Conservation (phyloP, 305 asterid genomes). For the Ruellia speciosa region DNA sequence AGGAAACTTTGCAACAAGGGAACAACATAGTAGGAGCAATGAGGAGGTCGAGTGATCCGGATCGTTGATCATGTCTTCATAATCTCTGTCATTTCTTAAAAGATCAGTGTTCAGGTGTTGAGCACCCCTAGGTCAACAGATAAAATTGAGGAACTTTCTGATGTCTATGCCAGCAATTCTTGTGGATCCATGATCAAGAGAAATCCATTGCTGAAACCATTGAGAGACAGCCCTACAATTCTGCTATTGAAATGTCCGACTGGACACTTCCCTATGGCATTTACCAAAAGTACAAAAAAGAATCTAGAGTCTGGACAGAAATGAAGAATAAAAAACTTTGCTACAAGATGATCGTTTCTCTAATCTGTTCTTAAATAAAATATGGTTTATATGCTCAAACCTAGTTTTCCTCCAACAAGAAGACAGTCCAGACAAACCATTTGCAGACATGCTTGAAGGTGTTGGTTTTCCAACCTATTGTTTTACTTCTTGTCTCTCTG, state of each 20-base stretch:
- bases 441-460: background rate
- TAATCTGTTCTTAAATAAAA: background rate
- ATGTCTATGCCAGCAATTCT: slow-evolving; percentile 34
- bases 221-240: slow-evolving; percentile 34
- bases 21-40: background rate
- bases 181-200: slow-evolving; percentile 36
- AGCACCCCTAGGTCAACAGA: slow-evolving; percentile 32
- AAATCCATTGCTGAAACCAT: slow-evolving; percentile 31
- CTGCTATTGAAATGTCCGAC: slow-evolving; percentile 30
- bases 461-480: background rate
- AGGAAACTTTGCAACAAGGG: slow-evolving; percentile 14
- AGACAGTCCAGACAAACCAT: slow-evolving; percentile 11
- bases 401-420: slow-evolving; percentile 13
- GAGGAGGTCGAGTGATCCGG: slow-evolving; percentile 24
- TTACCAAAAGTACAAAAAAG: slow-evolving; percentile 1
- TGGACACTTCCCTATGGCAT: slow-evolving; percentile 11
- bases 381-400: slow-evolving; percentile 1
- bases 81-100: background rate
- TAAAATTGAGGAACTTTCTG: slow-evolving; percentile 30
- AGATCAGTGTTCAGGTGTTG: slow-evolving; percentile 19
- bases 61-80: background rate
- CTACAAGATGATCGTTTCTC: slow-evolving; percentile 10
- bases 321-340: slow-evolving; percentile 6
- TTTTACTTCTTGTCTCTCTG: background rate
- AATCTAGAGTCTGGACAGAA: background rate